Evolutionary conservation across 768 basidiomycete species (phyloP), one percentile per base, ranked within the genome.

Genomic region (Mycena filopes): DNA sequence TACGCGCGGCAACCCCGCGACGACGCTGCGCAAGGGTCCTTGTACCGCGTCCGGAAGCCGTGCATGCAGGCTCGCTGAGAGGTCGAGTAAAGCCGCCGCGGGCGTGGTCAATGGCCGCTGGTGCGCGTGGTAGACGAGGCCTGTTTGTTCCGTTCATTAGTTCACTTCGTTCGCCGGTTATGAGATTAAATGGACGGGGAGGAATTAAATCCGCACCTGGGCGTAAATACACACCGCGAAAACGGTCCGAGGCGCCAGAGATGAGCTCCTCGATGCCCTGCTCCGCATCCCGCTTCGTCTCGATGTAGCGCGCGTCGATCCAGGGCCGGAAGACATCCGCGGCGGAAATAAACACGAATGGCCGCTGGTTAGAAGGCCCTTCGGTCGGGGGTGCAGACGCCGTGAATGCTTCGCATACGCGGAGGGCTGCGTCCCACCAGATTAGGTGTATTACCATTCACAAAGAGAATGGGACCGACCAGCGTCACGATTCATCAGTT

Each of bases 261-360:
- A 89, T 81, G 73, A 90, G 83, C 31, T 80, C 73, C 47, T 81
- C 82, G 63, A 99, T 93, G 33, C 80, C 81, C 38, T 78, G 73
- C 75, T 99, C 98, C 10, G 98, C 95, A 71, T 95, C 88, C 21
- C 96, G 88, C 80, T 99, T 99, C n/a, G 94, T 92, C 74, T 91
- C 85, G 71, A 99, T 95, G 79, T 99, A 99, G 38, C 92, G 81
- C 0, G 86, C 83, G 29, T 96, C 89, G 53, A 99, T 86, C 71
- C 97, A 72, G 28, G 97, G 98, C 16, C 94, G 88, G 78, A 89
- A 95, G 49, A 97, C 87, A 75, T 96, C 95, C 73, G 97, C 97
- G 8, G 98, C 98, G 51, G 98, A 99, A 60, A 99, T 83, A 79
- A 93, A 99, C 42, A 99, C 85, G 77, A 99, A 99, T n/a, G 90